Evolutionary conservation across 106 monocot genomes (phyloP).

Genomic region (Dendrobium huoshanense): DNA sequence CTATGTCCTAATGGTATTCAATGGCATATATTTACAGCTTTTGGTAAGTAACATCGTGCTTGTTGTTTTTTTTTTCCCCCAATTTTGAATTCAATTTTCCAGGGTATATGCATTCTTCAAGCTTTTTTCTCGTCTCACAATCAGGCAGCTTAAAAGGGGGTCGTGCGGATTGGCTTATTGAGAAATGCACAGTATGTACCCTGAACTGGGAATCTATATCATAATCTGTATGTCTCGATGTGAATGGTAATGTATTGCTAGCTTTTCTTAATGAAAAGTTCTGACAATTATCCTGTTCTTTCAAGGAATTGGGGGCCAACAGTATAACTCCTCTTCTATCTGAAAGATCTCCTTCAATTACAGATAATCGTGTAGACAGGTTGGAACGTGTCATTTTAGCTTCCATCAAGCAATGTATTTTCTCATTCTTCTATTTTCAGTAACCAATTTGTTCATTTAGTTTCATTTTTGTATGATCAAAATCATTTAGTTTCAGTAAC

Average conservation of each 20-base stretch:
- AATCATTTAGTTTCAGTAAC: neutral
- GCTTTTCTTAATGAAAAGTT: neutral
- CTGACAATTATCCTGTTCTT: constrained; percentile 7
- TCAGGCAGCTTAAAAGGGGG: constrained; percentile 88
- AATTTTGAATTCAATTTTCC: neutral
- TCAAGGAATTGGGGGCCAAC: constrained; percentile 87
- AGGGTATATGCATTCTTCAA: neutral
- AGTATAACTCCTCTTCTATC: constrained; percentile 86
- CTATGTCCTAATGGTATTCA: constrained; percentile 40
- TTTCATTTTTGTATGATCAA: constrained; percentile 1
- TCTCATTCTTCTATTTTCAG: neutral
- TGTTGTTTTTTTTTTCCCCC: neutral
- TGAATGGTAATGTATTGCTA: neutral
- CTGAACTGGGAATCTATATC: neutral
- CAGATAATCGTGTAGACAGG: constrained; percentile 81
- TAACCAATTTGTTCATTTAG: constrained; percentile 4
- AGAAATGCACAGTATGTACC: constrained; percentile 87
- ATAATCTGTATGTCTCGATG: neutral
- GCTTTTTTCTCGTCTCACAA: neutral
- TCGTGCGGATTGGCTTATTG: constrained; percentile 89
- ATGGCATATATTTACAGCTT: constrained; percentile 92
- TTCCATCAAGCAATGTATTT: constrained; percentile 85
- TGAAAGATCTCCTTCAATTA: constrained; percentile 56
- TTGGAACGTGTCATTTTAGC: constrained; percentile 79
- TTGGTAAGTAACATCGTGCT: constrained; percentile 46